Evolutionary conservation across 169 alveolate genomes (phyloP).

Genomic region (Plasmodium vinckei): DNA sequence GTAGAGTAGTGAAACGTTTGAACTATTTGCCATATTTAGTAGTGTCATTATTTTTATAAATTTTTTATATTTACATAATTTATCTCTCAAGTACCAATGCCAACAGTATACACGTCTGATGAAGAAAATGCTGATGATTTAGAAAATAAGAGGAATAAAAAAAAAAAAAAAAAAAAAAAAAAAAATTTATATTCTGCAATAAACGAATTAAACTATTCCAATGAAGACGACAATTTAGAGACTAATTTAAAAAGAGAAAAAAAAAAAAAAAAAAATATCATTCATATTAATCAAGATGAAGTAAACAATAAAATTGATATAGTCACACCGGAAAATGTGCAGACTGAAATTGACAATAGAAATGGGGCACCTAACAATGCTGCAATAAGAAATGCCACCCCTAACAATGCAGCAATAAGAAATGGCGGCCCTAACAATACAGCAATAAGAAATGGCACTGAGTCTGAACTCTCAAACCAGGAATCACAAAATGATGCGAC

Average conservation of each 20-base stretch:
- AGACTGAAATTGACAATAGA: too few relatives aligned
- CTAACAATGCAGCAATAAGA: too few relatives aligned
- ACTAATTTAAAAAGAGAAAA: background rate
- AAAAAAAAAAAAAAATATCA: background rate
- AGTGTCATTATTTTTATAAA: too few relatives aligned
- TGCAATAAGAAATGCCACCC: too few relatives aligned
- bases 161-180: constrained; percentile 48
- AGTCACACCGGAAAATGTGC: too few relatives aligned
- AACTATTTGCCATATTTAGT: too few relatives aligned
- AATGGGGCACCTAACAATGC: background rate
- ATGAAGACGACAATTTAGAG: constrained; percentile 6
- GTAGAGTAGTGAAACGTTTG: too few relatives aligned
- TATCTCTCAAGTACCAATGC: too few relatives aligned
- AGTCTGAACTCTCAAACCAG: too few relatives aligned
- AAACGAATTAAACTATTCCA: constrained; percentile 6
- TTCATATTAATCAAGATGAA: background rate
- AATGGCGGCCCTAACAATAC: background rate
- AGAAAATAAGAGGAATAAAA: constrained; percentile 9
- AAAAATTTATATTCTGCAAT: constrained; percentile 9
- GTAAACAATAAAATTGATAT: background rate
- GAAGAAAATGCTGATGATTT: background rate
- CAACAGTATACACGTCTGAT: background rate
- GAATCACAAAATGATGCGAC: too few relatives aligned
- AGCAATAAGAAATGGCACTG: too few relatives aligned
- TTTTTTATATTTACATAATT: too few relatives aligned